These are phyloP conservation scores for Phytophthora pluvialis DNA, from an alignment of 352 stramenopile species.

Conservation along the genomic window DNA sequence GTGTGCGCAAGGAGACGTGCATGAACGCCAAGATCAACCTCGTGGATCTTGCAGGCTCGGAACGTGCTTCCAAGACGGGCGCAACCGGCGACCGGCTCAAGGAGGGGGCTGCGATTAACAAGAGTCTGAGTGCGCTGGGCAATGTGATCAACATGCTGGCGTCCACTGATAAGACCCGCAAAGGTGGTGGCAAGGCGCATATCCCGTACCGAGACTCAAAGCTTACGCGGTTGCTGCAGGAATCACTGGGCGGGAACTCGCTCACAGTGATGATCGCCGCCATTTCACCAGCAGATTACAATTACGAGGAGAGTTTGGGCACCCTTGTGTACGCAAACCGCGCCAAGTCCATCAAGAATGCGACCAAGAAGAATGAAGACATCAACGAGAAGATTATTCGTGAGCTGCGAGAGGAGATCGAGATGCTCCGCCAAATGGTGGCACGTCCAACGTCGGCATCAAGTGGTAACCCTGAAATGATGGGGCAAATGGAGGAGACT, in stretches of 20 bases:
- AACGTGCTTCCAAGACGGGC: slow-evolving; percentile 89
- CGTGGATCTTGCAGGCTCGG: slow-evolving; percentile 91
- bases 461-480: slow-evolving; percentile 47
- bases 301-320: slow-evolving; percentile 93
- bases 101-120: slow-evolving; percentile 93
- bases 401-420: slow-evolving; percentile 93
- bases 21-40: slow-evolving; percentile 93
- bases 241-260: slow-evolving; percentile 92
- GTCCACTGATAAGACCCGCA: slow-evolving; percentile 43
- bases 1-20: slow-evolving; percentile 71
- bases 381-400: slow-evolving; percentile 93
- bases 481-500: slow-evolving; percentile 86
- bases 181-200: slow-evolving; percentile 54
- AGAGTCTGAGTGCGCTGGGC: slow-evolving; percentile 90
- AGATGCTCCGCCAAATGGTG: slow-evolving; percentile 90
- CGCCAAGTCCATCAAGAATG: slow-evolving; percentile 93
- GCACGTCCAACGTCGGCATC: slow-evolving; percentile 51
- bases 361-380: slow-evolving; percentile 89
- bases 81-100: slow-evolving; percentile 89
- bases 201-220: slow-evolving; percentile 94
- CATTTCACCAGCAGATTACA: slow-evolving; percentile 92
- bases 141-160: slow-evolving; percentile 94
- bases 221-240: slow-evolving; percentile 89
- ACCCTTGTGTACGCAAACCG: slow-evolving; percentile 95
- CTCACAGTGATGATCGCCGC: slow-evolving; percentile 95